Evolutionary conservation across 768 basidiomycete species (phyloP), one percentile per base, ranked within the genome.

Genomic region (Strobilomyces dryophilus): DNA sequence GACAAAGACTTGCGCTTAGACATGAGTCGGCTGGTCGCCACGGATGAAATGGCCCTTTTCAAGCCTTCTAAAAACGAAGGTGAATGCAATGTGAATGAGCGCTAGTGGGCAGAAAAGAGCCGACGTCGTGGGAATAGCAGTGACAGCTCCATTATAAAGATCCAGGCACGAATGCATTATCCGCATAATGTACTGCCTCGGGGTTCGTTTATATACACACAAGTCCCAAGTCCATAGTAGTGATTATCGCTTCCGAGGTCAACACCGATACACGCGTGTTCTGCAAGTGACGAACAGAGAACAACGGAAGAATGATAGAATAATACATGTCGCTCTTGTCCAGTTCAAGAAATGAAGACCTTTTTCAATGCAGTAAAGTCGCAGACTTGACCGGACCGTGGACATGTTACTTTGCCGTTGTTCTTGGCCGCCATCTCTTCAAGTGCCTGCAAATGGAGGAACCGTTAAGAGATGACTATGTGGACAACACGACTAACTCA

Each of bases 371-470:
- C 79, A 10, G 71, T 68, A 61, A 89, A 87, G 29, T 80, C 73
- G 62, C 84, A 91, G 11, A 73, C 75, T 47, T 80, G 72, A 37
- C 79, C 80, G 1, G 91, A 87, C 31, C 85, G 76, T 3, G 93
- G 95, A 65, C 93, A 95, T 29, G 78, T 87, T n/a, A 98, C 91
- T 40, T 76, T 74, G 17, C 89, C 92, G 46, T 79, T 76, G 63
- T 89, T 85, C 71, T 80, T 85, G 26, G 83, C 76, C 0, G 93
- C 88, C 88, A 95, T 95, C 37, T 91, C 88, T 65, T 87, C 81
- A 53, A 95, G 75, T 7, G 87, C 92, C 91, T 95, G 20, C 17
- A 43, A 39, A 24, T 32, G 14, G 32, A 34, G 24, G 49, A 45
- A 48, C 58, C 37, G 63, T 24, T 57, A 29, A 66, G 54, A 29